A percentile compares a stretch with the other conserved stretches of the same genome.
Conservation (phyloP, 2,329 filamentous ascomycete genomes). For the Blumeria hordei region DNA sequence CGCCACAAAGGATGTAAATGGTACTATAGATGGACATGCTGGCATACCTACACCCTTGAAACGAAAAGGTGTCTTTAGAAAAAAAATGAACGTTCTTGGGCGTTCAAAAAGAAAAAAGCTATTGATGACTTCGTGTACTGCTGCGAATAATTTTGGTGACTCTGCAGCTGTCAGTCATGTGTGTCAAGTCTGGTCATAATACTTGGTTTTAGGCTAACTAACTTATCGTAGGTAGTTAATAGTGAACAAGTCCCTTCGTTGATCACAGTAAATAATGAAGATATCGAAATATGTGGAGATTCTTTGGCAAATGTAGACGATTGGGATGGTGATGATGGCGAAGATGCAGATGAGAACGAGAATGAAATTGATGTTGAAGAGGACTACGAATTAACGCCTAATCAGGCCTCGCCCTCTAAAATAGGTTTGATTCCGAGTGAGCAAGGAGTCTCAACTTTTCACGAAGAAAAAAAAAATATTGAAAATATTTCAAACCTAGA, state of each 20-base stretch:
- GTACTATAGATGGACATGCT: slow-evolving; percentile 15
- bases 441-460: background rate
- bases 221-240: slow-evolving; percentile 8
- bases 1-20: slow-evolving; percentile 32
- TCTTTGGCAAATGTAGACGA: slow-evolving; percentile 12
- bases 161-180: slow-evolving; percentile 7
- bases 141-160: slow-evolving; percentile 4
- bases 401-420: slow-evolving; percentile 13
- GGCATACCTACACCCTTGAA: slow-evolving; percentile 24
- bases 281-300: slow-evolving; percentile 15
- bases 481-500: background rate
- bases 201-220: slow-evolving; percentile 2
- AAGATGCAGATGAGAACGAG: slow-evolving; percentile 21
- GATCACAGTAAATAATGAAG: slow-evolving; percentile 8
- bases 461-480: background rate
- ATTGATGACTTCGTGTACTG: slow-evolving; percentile 10
- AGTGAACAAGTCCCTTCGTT: slow-evolving; percentile 4
- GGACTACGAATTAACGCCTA: slow-evolving; percentile 19
- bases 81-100: slow-evolving; percentile 54
- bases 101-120: slow-evolving; percentile 53
- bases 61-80: slow-evolving; percentile 35
- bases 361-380: slow-evolving; percentile 18
- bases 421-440: no score
- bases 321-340: slow-evolving; percentile 13
- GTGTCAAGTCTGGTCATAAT: slow-evolving; percentile 3